Conservation (phyloP, 169 alveolate species). For the Toxoplasma gondii region DNA sequence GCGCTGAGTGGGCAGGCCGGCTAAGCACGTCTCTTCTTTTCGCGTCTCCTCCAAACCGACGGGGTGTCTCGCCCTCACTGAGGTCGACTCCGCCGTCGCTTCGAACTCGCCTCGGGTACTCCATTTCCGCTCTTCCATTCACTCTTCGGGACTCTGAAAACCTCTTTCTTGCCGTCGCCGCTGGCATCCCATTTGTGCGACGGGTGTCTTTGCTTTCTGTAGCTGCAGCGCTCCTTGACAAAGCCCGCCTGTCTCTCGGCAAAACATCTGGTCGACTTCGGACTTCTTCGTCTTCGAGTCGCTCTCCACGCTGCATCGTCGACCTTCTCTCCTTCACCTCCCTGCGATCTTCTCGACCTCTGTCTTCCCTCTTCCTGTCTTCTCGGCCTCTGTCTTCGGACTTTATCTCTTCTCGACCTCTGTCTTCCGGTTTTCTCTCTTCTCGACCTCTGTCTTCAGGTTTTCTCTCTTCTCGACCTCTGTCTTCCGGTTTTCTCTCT, state of each 20-base stretch:
- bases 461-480: not conserved
- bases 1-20: too few relatives aligned
- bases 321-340: too few relatives aligned
- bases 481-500: not conserved
- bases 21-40: not conserved
- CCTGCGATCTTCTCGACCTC: too few relatives aligned
- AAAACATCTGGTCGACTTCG: not conserved
- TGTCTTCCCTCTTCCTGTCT: too few relatives aligned
- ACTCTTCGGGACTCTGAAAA: not conserved
- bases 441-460: not conserved
- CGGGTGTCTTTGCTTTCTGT: not conserved
- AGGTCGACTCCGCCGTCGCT: not conserved
- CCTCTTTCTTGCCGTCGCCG: not conserved
- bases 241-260: not conserved
- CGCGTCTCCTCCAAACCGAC: not conserved
- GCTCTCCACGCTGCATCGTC: not conserved
- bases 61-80: not conserved
- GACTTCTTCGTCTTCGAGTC: not conserved
- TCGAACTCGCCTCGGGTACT: not conserved
- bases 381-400: not conserved
- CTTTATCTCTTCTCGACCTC: too few relatives aligned
- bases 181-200: not conserved
- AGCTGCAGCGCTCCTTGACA: not conserved
- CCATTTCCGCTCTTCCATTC: too few relatives aligned
- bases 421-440: too few relatives aligned